Conservation (phyloP, 1,284 basidiomycete species). For the Pyrrhoderma lamaoense region DNA sequence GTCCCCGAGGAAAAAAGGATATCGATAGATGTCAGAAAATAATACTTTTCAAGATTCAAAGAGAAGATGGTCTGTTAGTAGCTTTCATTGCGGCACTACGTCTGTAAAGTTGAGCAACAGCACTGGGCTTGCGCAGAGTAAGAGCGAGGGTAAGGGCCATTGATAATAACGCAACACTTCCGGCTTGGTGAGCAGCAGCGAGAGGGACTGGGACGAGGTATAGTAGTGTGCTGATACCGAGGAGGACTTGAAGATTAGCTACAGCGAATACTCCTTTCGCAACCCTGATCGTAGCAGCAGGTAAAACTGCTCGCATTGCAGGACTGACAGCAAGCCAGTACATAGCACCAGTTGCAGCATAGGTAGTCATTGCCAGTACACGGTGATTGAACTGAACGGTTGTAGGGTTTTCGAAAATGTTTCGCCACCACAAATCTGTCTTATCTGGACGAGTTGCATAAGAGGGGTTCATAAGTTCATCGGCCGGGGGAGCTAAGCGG, state of each 20-base stretch:
- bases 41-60: background rate
- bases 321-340: constrained; percentile 48
- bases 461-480: constrained; percentile 76
- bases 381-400: constrained; percentile 98
- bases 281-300: constrained; percentile 57
- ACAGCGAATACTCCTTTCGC: constrained; percentile 70
- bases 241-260: constrained; percentile 79
- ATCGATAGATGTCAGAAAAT: background rate
- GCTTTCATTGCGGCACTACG: constrained; percentile 15
- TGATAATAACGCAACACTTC: constrained; percentile 85
- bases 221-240: constrained; percentile 89
- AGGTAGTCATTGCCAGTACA: constrained; percentile 83
- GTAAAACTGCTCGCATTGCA: constrained; percentile 52
- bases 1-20: constrained; percentile 5
- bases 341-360: constrained; percentile 60
- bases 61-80: background rate
- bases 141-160: constrained; percentile 75
- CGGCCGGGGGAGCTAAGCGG: constrained; percentile 70
- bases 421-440: constrained; percentile 83
- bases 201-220: constrained; percentile 92
- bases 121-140: constrained; percentile 64
- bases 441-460: constrained; percentile 66
- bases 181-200: constrained; percentile 92
- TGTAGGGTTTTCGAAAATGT: constrained; percentile 94
- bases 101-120: constrained; percentile 60